Evolutionary conservation across 2,329 filamentous ascomycete genomes (phyloP).

Genomic region (Nannizziopsis barbatae): DNA sequence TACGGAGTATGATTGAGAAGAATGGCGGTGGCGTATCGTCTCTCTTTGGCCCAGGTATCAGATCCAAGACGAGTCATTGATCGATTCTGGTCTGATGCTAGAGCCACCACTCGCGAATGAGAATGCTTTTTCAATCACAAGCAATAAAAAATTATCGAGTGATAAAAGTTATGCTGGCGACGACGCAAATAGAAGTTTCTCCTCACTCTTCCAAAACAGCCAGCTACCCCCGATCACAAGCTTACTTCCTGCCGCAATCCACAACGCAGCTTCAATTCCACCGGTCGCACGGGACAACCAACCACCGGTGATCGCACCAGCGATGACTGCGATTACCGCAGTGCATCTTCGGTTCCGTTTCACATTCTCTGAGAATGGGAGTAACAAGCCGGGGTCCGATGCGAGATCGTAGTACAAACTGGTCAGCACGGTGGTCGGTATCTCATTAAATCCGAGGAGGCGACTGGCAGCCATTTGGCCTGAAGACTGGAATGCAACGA

Average conservation of each 20-base stretch:
- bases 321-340: conserved; percentile 29
- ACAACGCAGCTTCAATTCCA: conserved; percentile 35
- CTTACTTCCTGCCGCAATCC: conserved; percentile 35
- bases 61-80: no score
- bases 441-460: conserved; percentile 33
- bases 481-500: conserved; percentile 37
- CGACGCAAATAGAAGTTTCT: background rate
- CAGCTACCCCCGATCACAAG: conserved; percentile 28
- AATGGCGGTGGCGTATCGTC: no score
- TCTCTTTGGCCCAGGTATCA: no score
- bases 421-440: conserved; percentile 38
- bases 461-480: conserved; percentile 36
- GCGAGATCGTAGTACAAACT: conserved; percentile 38
- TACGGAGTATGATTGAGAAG: no score
- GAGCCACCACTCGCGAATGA: no score
- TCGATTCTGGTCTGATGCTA: no score
- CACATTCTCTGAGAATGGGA: conserved; percentile 28
- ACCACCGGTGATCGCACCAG: conserved; percentile 34
- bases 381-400: conserved; percentile 30
- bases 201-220: conserved; percentile 28
- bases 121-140: no score
- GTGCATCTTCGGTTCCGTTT: conserved; percentile 31
- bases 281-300: conserved; percentile 34
- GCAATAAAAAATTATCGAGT: no score
- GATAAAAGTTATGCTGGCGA: background rate